Percentiles rank a stretch among this genome's conserved stretches.
Conservation (phyloP, 768 basidiomycete genomes). For the Boletellus ananiceps region DNA sequence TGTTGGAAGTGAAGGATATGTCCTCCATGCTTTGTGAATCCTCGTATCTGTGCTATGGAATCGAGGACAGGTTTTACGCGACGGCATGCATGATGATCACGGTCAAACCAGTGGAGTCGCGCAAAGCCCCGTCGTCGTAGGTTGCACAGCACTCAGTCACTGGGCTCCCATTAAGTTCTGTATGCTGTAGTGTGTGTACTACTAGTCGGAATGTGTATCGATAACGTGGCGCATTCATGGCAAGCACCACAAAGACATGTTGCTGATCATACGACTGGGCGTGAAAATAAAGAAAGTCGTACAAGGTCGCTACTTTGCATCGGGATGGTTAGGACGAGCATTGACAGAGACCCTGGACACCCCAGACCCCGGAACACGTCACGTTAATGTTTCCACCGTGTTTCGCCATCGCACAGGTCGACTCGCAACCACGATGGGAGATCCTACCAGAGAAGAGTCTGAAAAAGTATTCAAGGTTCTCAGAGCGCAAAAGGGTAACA, state of each 20-base stretch:
- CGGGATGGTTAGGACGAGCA: too few relatives aligned
- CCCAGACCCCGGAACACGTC: conserved; percentile 18
- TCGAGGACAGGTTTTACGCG: neutral
- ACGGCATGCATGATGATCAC: neutral
- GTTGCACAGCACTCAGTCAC: too few relatives aligned
- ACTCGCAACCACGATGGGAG: conserved; percentile 46
- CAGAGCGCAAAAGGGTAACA: conserved; percentile 84
- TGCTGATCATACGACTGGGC: too few relatives aligned
- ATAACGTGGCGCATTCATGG: too few relatives aligned
- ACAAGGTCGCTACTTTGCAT: too few relatives aligned
- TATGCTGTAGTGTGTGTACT: too few relatives aligned
- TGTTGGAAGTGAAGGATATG: neutral
- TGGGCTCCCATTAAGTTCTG: too few relatives aligned
- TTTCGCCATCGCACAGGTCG: conserved; percentile 4
- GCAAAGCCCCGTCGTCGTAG: neutral
- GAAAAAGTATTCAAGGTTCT: conserved; percentile 82
- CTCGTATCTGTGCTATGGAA: neutral
- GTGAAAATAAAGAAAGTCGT: too few relatives aligned
- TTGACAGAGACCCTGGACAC: conserved; percentile 20
- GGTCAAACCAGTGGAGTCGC: neutral
- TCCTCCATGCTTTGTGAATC: neutral
- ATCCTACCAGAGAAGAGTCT: conserved; percentile 82
- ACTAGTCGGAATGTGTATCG: too few relatives aligned
- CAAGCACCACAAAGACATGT: too few relatives aligned
- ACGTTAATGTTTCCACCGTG: conserved; percentile 11